A percentile compares a stretch with the other conserved stretches of the same genome.
Evolutionary conservation across 345 rosid genomes (phyloP).

Genomic region (Boechera stricta): DNA sequence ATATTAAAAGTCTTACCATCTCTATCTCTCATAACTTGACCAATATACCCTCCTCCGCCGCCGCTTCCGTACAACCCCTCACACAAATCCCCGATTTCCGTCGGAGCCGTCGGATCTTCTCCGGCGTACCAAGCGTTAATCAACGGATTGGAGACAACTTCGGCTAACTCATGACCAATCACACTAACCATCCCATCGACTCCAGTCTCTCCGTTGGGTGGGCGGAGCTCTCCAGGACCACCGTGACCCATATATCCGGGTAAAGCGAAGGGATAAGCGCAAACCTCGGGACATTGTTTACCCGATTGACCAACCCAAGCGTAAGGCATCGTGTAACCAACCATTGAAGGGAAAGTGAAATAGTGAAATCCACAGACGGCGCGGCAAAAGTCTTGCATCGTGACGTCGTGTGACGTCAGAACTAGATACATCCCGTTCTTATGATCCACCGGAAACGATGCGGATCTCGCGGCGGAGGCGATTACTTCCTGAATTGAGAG

Average conservation of each 20-base stretch:
- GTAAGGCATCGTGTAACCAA: slow-evolving; percentile 95
- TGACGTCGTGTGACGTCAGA: slow-evolving; percentile 75
- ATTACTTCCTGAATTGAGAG: slow-evolving; percentile 83
- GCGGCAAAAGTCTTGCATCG: slow-evolving; percentile 89
- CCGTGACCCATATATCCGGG: slow-evolving; percentile 86
- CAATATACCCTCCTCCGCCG: slow-evolving; percentile 92
- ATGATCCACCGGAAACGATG: slow-evolving; percentile 83
- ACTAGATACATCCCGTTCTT: slow-evolving; percentile 83
- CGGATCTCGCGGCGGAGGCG: slow-evolving; percentile 65
- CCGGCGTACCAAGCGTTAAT: slow-evolving; percentile 99
- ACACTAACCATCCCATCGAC: slow-evolving; percentile 98
- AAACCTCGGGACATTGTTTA: slow-evolving; percentile 89
- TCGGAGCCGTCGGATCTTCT: slow-evolving; percentile 94
- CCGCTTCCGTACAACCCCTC: slow-evolving; percentile 95
- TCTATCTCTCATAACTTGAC: slow-evolving; percentile 78
- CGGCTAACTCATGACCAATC: slow-evolving; percentile 93
- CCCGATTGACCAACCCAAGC: slow-evolving; percentile 97
- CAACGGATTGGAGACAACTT: slow-evolving; percentile 80
- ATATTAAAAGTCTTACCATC: slow-evolving; percentile 69
- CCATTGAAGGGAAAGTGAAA: slow-evolving; percentile 95
- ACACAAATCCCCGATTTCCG: slow-evolving; percentile 85
- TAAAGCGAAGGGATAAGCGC: slow-evolving; percentile 91
- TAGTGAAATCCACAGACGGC: slow-evolving; percentile 98
- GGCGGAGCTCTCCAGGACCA: slow-evolving; percentile 61
- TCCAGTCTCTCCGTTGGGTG: slow-evolving; percentile 87